phyloP scores from a whole-genome alignment of 148 eudicot genomes.

The Suaeda aralocaspica region DNA sequence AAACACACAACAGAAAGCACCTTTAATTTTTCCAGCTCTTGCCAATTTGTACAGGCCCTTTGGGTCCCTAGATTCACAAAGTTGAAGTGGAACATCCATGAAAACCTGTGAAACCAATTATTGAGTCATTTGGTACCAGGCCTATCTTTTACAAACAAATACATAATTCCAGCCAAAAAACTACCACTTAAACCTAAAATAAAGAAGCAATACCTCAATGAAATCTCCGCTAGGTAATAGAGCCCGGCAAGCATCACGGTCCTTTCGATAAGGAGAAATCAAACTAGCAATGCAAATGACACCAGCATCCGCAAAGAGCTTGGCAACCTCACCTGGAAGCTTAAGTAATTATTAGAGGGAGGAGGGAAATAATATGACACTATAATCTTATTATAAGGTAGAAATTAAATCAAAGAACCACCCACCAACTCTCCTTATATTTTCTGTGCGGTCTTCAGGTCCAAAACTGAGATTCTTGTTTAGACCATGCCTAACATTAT shows the following conservation, averaged over 20 bases:
- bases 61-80: conserved; percentile 95
- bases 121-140: conserved; percentile 12
- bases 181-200: conserved; percentile 12
- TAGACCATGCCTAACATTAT: conserved; percentile 90
- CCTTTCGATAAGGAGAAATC: conserved; percentile 89
- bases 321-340: conserved; percentile 84
- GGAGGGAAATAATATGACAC: not conserved
- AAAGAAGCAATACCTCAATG: conserved; percentile 50
- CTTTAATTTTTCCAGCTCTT: conserved; percentile 89
- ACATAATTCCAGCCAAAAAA: conserved; percentile 5
- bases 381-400: not conserved
- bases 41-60: conserved; percentile 97
- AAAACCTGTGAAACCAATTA: conserved; percentile 56
- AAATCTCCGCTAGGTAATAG: conserved; percentile 54
- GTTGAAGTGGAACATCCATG: conserved; percentile 83
- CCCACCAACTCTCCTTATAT: conserved; percentile 86
- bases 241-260: conserved; percentile 78
- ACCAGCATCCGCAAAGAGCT: conserved; percentile 94
- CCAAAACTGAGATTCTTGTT: conserved; percentile 69
- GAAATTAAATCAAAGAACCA: not conserved
- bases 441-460: conserved; percentile 87
- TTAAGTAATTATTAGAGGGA: not conserved
- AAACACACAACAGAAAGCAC: conserved; percentile 32
- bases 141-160: not conserved
- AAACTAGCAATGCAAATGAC: conserved; percentile 93